These are phyloP conservation scores for Acer saccharum DNA, from an alignment of 345 rosid genomes.

Conservation along the genomic window DNA sequence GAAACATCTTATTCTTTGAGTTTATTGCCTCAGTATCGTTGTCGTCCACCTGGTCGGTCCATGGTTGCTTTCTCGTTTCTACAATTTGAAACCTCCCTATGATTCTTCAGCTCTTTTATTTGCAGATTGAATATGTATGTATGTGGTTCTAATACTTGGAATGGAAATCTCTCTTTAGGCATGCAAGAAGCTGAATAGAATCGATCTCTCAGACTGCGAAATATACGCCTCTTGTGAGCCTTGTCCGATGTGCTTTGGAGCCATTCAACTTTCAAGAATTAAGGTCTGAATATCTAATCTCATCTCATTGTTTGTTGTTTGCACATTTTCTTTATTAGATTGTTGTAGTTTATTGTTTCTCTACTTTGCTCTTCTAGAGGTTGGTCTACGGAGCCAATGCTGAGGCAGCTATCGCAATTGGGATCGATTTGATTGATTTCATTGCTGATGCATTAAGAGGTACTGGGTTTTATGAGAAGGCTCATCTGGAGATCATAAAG, in stretches of 20 bases:
- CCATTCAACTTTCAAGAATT: conserved; percentile 71
- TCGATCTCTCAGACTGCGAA: conserved; percentile 75
- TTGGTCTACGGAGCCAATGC: conserved; percentile 86
- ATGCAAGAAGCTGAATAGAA: conserved; percentile 69
- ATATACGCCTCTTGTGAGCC: conserved; percentile 81
- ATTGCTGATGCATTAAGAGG: conserved; percentile 78
- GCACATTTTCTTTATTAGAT: neutral
- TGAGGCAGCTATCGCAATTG: conserved; percentile 83
- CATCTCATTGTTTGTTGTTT: neutral
- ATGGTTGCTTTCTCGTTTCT: too few relatives aligned
- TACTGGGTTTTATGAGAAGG: conserved; percentile 65
- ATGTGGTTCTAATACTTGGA: conserved; percentile 2
- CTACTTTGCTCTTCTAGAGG: conserved; percentile 34
- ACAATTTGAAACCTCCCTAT: too few relatives aligned
- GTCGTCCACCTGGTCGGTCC: too few relatives aligned
- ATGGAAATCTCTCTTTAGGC: conserved; percentile 39
- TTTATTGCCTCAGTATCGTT: too few relatives aligned
- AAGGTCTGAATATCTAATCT: conserved; percentile 41
- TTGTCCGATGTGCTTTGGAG: conserved; percentile 87
- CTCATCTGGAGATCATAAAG: conserved; percentile 69
- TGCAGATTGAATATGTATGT: too few relatives aligned
- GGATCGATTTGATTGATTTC: conserved; percentile 64
- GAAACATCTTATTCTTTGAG: too few relatives aligned
- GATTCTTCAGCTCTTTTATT: too few relatives aligned
- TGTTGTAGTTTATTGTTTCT: too few relatives aligned